Percentiles rank a stretch among this genome's conserved stretches.
phyloP scores from a whole-genome alignment of 2,329 filamentous ascomycete genomes.

The Penicillium sp. region DNA sequence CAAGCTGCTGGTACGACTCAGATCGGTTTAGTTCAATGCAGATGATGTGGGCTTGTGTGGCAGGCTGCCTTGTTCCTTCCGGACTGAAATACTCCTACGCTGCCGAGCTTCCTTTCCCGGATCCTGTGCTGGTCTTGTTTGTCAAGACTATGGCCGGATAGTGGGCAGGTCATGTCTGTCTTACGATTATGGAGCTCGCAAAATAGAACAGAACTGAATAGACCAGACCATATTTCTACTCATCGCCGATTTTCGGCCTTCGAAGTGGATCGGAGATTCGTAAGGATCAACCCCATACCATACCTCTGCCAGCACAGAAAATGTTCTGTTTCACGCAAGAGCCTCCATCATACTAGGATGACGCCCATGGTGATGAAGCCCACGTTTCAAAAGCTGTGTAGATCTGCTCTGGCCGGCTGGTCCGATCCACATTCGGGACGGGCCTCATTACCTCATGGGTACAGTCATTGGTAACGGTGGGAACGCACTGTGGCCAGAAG shows the following conservation, averaged over 20 bases:
- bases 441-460: slow-evolving; percentile 19
- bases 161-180: slow-evolving; percentile 1
- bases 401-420: slow-evolving; percentile 6
- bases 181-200: slow-evolving; percentile 8
- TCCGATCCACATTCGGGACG: slow-evolving; percentile 18
- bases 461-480: slow-evolving; percentile 8
- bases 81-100: background rate
- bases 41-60: slow-evolving; percentile 5
- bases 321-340: background rate
- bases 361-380: background rate
- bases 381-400: slow-evolving; percentile 4
- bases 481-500: background rate
- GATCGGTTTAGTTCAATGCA: slow-evolving; percentile 11
- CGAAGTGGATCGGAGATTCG: slow-evolving; percentile 1
- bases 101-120: background rate
- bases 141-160: slow-evolving; percentile 3
- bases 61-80: background rate
- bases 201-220: background rate
- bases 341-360: background rate
- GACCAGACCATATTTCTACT: background rate
- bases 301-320: background rate
- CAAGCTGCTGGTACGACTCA: slow-evolving; percentile 6
- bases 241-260: background rate
- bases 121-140: background rate
- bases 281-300: background rate